Evolutionary conservation across 2,329 filamentous ascomycete species (phyloP), one percentile per base, ranked within the genome.

Genomic region (Claviceps fusiformis): DNA sequence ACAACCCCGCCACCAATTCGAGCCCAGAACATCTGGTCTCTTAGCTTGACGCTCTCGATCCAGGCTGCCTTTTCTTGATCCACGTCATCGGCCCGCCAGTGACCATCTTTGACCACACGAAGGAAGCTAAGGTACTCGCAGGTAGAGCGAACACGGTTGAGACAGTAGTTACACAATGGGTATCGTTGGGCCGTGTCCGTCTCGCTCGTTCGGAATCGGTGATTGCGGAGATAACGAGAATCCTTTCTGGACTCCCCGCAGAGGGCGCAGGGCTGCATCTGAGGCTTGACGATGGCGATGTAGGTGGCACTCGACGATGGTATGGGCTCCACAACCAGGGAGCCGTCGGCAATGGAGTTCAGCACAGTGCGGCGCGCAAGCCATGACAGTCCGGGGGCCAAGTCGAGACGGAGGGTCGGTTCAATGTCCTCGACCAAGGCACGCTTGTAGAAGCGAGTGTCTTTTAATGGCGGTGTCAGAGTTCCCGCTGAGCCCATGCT

Each of bases 11-110:
- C 93, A 31, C 92, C 92, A 53, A 98, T 82, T 55, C 93, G 81
- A 52, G 88, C 83, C 93, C 93, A 98, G 67, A 98, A 98, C 87
- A 98, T 95, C 62, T 92, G 85, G 68, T 98, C 93, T 52, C 93
- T 79, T 50, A 97, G 71, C 35, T 86, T 82, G 11, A 96, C 87
- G 56, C 89, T 89, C 73, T 98, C 93, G 66, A 97, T 92, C 93
- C 93, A 98, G 0, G 90, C 89, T 33, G 83, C 81, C 65, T 87
- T 89, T 70, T 95, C 89, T 39, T 90, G 87, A 52, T 93, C 89
- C 44, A 86, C 81, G 55, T 87, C 87, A 50, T 91, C 87, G 13
- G 86, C 85, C 52, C 88, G 83, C 83, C 93, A 93, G 64, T 95
- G 87, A 2, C 93, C 93, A 62, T 96, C 92, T 61, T 92, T 89